These are phyloP conservation scores for Fomitopsis pulvina DNA, from an alignment of 768 basidiomycete genomes.

Conservation along the genomic window DNA sequence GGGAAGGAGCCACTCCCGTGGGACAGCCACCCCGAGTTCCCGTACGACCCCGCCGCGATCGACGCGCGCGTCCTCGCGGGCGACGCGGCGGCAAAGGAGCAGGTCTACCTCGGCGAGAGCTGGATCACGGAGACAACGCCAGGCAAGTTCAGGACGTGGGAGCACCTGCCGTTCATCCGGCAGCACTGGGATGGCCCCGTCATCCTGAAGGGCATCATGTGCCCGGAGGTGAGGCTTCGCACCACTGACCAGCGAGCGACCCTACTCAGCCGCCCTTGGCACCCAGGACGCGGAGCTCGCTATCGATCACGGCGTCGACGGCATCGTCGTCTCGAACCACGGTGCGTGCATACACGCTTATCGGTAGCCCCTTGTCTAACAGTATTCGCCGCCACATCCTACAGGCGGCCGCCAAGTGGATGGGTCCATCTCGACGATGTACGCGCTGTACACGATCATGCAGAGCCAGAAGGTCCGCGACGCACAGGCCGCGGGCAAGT, in stretches of 20 bases:
- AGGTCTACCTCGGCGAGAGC: slow-evolving; percentile 43
- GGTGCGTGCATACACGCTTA: slow-evolving; percentile 32
- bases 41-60: slow-evolving; percentile 47
- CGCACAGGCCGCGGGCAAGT: slow-evolving; percentile 52
- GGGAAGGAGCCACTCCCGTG: slow-evolving; percentile 37
- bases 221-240: slow-evolving; percentile 37
- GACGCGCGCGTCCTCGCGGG: slow-evolving; percentile 37
- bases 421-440: slow-evolving; percentile 68
- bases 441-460: slow-evolving; percentile 64
- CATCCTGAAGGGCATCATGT: slow-evolving; percentile 73
- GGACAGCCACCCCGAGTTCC: slow-evolving; percentile 41
- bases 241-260: background rate
- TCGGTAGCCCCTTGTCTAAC: background rate
- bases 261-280: background rate
- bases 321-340: slow-evolving; percentile 78
- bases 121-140: slow-evolving; percentile 63
- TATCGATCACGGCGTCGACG: slow-evolving; percentile 56
- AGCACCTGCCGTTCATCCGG: slow-evolving; percentile 60
- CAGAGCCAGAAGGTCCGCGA: slow-evolving; percentile 49
- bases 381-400: background rate
- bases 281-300: slow-evolving; percentile 61
- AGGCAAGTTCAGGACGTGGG: slow-evolving; percentile 61
- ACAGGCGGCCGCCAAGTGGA: slow-evolving; percentile 72
- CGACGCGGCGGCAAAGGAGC: slow-evolving; percentile 37
- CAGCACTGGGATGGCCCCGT: slow-evolving; percentile 76